Evolutionary conservation across 805 yeast species (phyloP).

Genomic region (Metschnikowia aberdeeniae): DNA sequence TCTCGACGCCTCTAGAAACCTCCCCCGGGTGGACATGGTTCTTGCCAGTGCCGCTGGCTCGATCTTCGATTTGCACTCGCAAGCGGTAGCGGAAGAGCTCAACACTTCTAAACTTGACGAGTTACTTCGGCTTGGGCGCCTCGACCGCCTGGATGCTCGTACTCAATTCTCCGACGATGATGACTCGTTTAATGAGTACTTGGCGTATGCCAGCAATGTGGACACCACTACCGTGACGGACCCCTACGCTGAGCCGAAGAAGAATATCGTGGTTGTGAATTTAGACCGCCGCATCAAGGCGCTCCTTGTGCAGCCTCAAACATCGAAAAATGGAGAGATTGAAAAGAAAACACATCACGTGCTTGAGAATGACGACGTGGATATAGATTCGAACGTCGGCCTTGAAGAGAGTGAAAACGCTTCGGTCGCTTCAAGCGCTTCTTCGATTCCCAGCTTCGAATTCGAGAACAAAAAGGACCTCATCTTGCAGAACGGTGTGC

Average conservation of each 20-base stretch:
- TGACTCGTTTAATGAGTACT: conserved; percentile 15
- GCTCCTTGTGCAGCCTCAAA: not conserved
- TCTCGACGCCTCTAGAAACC: conserved; percentile 31
- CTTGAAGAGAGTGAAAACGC: too few species aligned
- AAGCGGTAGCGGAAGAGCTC: conserved; percentile 34
- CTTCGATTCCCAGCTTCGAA: not conserved
- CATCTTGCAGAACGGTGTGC: conserved; percentile 13
- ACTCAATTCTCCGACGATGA: conserved; percentile 7
- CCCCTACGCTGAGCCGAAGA: conserved; percentile 11
- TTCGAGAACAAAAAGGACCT: conserved; percentile 2
- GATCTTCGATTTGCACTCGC: conserved; percentile 31
- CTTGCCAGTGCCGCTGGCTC: conserved; percentile 46
- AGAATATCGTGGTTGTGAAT: conserved; percentile 6
- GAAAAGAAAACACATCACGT: not conserved
- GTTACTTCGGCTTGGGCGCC: conserved; percentile 7
- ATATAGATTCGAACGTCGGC: too few species aligned
- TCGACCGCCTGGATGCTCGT: not conserved
- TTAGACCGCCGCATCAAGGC: conserved; percentile 1
- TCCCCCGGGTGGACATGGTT: conserved; percentile 43
- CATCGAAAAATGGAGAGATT: not conserved
- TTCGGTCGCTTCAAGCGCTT: too few species aligned
- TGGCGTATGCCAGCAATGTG: conserved; percentile 24
- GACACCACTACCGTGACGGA: conserved; percentile 23
- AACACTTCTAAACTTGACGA: conserved; percentile 19
- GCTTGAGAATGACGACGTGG: too few species aligned